phyloP scores from a whole-genome alignment of 148 eudicot genomes.

The Camellia lanceoleosa region DNA sequence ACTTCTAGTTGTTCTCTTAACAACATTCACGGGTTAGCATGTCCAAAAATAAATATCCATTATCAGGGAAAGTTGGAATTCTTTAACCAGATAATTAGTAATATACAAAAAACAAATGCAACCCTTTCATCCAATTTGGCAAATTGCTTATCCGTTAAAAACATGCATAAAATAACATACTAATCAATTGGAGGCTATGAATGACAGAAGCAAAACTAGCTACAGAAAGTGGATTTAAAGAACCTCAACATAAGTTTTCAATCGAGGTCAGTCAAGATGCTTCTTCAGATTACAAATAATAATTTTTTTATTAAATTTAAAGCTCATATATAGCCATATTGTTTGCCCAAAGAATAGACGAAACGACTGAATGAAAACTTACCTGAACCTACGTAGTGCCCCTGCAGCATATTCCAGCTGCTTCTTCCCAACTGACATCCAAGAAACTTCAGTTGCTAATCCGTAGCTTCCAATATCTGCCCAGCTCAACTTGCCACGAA shows the following conservation, averaged over 20 bases:
- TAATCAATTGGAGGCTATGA: neutral
- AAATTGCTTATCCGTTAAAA: neutral
- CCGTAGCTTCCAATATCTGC: conserved; percentile 22
- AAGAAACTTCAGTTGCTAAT: conserved; percentile 22
- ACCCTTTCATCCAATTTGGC: neutral
- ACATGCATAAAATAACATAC: neutral
- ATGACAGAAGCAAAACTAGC: neutral
- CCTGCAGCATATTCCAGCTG: conserved; percentile 27
- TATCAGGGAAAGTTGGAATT: neutral
- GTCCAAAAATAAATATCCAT: conserved; percentile 2
- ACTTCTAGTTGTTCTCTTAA: neutral
- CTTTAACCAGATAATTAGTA: neutral
- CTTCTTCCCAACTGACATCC: conserved; percentile 25
- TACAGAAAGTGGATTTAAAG: neutral
- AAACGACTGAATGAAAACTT: neutral
- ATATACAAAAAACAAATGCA: neutral
- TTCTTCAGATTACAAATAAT: neutral
- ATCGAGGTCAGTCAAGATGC: neutral
- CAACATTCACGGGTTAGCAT: neutral
- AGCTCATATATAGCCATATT: neutral
- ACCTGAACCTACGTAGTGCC: conserved; percentile 22
- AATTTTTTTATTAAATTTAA: neutral
- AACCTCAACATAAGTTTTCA: conserved; percentile 12
- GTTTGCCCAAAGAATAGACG: neutral
- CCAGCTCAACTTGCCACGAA: conserved; percentile 21